phyloP scores from a whole-genome alignment of 139 green algal species.

The Closterium sp. region DNA sequence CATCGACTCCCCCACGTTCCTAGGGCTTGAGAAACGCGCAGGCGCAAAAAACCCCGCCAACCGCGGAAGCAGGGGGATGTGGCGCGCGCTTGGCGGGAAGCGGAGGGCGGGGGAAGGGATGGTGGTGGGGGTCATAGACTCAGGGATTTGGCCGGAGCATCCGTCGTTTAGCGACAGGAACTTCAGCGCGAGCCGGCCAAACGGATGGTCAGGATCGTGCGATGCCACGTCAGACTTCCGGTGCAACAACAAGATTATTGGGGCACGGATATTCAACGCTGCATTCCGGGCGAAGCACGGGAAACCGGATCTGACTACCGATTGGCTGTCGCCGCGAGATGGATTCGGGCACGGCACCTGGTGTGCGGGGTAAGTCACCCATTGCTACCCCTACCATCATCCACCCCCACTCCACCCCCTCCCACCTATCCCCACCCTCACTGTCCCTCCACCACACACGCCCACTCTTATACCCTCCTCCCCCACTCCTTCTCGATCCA shows the following conservation, averaged over 20 bases:
- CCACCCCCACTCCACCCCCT: neutral
- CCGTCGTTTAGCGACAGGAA: neutral
- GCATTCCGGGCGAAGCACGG: neutral
- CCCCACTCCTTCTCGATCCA: neutral
- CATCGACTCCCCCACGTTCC: neutral
- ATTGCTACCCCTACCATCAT: neutral
- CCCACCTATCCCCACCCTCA: too few relatives aligned
- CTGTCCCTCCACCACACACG: too few relatives aligned
- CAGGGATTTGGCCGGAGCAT: neutral
- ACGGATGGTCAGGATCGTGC: neutral
- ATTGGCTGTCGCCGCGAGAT: neutral
- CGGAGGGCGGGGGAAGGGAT: neutral
- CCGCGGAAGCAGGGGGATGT: neutral
- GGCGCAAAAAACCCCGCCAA: neutral
- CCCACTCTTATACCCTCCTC: neutral
- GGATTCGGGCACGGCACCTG: neutral
- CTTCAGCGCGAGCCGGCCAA: neutral
- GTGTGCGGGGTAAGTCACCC: neutral
- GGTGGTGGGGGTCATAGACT: neutral
- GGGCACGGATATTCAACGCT: neutral
- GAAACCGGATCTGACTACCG: neutral
- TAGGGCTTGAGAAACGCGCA: neutral
- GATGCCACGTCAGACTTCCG: neutral
- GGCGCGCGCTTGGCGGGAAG: neutral
- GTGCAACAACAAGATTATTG: neutral